Percentiles rank a stretch among this genome's conserved stretches.
phyloP scores from a whole-genome alignment of 164 flowering plant species.

The Berberis thunbergii region DNA sequence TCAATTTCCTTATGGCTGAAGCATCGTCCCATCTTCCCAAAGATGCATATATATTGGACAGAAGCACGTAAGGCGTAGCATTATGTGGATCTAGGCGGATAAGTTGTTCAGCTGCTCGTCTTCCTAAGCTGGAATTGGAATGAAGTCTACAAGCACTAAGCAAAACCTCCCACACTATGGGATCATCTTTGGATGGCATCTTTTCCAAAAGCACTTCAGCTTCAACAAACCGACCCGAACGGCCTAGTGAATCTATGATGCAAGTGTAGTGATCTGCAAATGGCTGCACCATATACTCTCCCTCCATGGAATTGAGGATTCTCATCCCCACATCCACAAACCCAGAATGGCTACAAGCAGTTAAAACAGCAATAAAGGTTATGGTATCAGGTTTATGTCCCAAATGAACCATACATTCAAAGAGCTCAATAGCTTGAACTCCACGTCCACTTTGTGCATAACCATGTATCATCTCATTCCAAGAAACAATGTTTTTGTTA shows the following conservation, averaged over 20 bases:
- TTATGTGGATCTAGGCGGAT: conserved; percentile 50
- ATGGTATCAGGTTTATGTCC: conserved; percentile 53
- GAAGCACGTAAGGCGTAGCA: conserved; percentile 61
- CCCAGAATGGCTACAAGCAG: conserved; percentile 86
- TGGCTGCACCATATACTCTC: conserved; percentile 45
- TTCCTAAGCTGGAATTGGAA: conserved; percentile 53
- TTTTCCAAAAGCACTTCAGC: conserved; percentile 47
- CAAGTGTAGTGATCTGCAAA: conserved; percentile 62
- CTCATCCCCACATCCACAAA: conserved; percentile 52
- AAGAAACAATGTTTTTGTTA: conserved; percentile 44
- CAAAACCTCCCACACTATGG: conserved; percentile 73
- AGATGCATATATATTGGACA: conserved; percentile 63
- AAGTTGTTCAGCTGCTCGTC: conserved; percentile 67
- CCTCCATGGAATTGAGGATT: conserved; percentile 57
- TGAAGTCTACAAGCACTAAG: conserved; percentile 77
- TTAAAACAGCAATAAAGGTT: conserved; percentile 62
- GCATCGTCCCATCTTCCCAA: conserved; percentile 75
- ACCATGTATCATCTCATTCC: conserved; percentile 93
- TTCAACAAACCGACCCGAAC: conserved; percentile 64
- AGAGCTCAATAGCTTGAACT: conserved; percentile 47
- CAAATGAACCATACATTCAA: conserved; percentile 40
- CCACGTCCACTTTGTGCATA: conserved; percentile 81
- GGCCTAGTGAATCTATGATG: conserved; percentile 59
- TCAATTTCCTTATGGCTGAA: conserved; percentile 40
- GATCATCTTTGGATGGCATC: conserved; percentile 61